Percentiles rank a stretch among this genome's conserved stretches.
Evolutionary conservation across 495 filamentous ascomycete species (phyloP).

Genomic region (Niebla homalea): DNA sequence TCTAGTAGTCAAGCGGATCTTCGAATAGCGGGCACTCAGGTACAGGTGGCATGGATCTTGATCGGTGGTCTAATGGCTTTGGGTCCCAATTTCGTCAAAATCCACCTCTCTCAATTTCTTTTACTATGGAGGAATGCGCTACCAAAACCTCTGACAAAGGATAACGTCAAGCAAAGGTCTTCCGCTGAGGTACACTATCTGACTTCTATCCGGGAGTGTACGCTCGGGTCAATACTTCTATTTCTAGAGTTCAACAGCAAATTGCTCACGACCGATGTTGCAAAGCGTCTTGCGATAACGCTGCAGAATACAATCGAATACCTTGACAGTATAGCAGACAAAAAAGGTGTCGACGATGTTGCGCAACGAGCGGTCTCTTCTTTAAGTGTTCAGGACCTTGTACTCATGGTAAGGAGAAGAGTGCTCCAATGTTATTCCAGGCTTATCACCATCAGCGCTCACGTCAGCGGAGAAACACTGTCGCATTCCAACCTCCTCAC

Average conservation of each 20-base stretch:
- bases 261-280: constrained; percentile 83
- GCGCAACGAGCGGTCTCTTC: constrained; percentile 73
- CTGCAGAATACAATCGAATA: constrained; percentile 91
- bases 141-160: constrained; percentile 82
- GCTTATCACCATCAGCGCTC: constrained; percentile 72
- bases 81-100: constrained; percentile 97
- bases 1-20: constrained; percentile 84
- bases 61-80: constrained; percentile 94
- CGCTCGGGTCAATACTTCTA: constrained; percentile 74
- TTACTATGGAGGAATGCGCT: constrained; percentile 97
- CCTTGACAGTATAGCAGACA: constrained; percentile 64
- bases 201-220: constrained; percentile 90
- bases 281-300: constrained; percentile 84
- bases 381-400: constrained; percentile 80
- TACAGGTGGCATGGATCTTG: constrained; percentile 95
- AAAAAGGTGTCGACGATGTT: constrained; percentile 81
- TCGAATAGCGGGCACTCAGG: constrained; percentile 81
- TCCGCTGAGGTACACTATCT: constrained; percentile 83
- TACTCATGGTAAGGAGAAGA: constrained; percentile 82
- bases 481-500: constrained; percentile 87
- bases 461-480: constrained; percentile 67
- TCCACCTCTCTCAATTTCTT: constrained; percentile 87
- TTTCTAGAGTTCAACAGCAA: constrained; percentile 92
- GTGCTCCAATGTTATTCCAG: constrained; percentile 92
- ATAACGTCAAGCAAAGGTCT: constrained; percentile 69